Base-by-base conservation (phyloP, 2,329 filamentous ascomycete genomes). In the Cryphonectria carpinicola region DNA sequence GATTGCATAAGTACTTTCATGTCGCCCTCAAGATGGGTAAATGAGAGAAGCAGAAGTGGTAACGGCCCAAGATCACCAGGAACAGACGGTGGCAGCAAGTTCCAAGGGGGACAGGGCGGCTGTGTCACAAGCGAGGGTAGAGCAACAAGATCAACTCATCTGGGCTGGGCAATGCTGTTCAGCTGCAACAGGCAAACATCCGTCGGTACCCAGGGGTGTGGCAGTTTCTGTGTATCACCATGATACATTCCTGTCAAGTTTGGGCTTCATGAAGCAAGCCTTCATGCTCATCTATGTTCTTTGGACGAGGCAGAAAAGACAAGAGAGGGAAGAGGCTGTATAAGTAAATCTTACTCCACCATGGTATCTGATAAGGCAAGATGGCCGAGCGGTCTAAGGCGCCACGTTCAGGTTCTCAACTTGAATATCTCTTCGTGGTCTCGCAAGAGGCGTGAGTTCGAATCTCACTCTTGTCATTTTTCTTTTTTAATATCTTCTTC, bases 361-460 rank as follows among this genome's bases (percentile, higher is more conserved):
- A 28, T 7, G 4, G 0, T 35, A 60, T 60, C 37, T 2, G 39
- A 62, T n/a, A 62, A 46, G 61, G 61, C 61, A 64, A 64, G 61
- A 64, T 64, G 61, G 61, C 61, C 61, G 61, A 64, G 61, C 61
- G 61, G 61, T 64, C 61, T 46, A 64, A 64, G 61, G 61, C 61
- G 61, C 61, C 41, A 64, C 61, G 61, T 64, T 64, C 61, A 64
- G 61, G 61, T 64, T 13, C 17, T 28, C 46, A 39, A 64, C 37
- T 46, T 64, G 61, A 43, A 58, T 58, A 17, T 32, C 54, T 41
- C 14, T 25, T 76, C 72, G 72, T 75, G 71, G 72, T 75, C 74
- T 74, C 72, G 66, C 22, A 73, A 75, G 71, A 72, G 74, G 75
- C 75, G 75, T 72, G 75, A 73, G 75, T 75, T 76, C 75, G 74